Evolutionary conservation across 2,329 filamentous ascomycete genomes (phyloP).

Genomic region (Capronia americana): DNA sequence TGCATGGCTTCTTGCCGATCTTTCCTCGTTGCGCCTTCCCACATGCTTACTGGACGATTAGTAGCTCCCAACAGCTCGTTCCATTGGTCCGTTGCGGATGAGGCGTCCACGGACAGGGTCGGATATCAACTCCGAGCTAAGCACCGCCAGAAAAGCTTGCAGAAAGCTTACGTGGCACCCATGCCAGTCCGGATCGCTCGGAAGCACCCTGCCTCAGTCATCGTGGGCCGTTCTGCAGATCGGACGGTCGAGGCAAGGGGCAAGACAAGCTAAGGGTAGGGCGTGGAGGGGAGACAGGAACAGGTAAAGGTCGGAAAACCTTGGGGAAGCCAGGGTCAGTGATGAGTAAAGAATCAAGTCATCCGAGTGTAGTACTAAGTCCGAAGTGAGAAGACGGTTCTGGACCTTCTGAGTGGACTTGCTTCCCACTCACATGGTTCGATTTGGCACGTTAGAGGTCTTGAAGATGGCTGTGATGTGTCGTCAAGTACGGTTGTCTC

Average conservation of each 20-base stretch:
- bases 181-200: neutral
- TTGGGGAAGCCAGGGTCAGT: neutral
- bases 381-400: neutral
- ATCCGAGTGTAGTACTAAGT: neutral
- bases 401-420: neutral
- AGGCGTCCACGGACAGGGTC: neutral
- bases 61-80: neutral
- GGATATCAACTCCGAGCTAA: constrained; percentile 13
- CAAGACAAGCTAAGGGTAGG: neutral
- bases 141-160: constrained; percentile 10
- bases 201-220: neutral
- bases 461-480: neutral
- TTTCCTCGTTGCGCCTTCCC: neutral
- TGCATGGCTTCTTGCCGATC: neutral
- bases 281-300: neutral
- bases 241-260: neutral
- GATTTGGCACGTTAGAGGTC: neutral
- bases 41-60: constrained; percentile 13
- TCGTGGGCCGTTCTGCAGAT: neutral
- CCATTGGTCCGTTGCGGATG: neutral
- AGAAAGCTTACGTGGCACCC: constrained; percentile 16
- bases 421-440: neutral
- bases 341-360: neutral
- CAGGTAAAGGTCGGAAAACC: neutral
- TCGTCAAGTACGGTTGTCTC: neutral